phyloP scores from a whole-genome alignment of 192 early-diverging fungal species.

The Coemansia sp. region DNA sequence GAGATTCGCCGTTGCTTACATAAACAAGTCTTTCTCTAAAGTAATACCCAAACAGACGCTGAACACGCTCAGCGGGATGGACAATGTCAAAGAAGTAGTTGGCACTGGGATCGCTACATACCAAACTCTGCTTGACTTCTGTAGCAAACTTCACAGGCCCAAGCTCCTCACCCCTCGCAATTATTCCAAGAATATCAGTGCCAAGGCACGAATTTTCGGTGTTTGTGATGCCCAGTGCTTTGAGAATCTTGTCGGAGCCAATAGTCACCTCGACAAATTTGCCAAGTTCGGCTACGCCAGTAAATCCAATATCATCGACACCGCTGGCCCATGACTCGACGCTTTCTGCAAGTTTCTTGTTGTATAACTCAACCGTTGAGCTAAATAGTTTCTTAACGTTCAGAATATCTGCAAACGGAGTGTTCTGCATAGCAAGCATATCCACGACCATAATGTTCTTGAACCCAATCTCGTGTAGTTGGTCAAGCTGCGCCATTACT shows the following conservation, averaged over 20 bases:
- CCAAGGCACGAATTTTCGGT: slow-evolving; percentile 2
- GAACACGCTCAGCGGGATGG: slow-evolving; percentile 32
- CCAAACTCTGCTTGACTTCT: neutral
- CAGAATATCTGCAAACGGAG: slow-evolving; percentile 5
- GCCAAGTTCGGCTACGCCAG: neutral
- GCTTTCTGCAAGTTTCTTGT: slow-evolving; percentile 8
- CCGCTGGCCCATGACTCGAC: neutral
- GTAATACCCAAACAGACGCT: slow-evolving; percentile 27
- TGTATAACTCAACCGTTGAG: slow-evolving; percentile 3
- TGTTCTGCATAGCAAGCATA: slow-evolving; percentile 23
- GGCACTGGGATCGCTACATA: slow-evolving; percentile 11
- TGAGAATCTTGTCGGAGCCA: slow-evolving; percentile 5
- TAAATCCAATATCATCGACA: neutral
- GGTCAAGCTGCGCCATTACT: slow-evolving; percentile 15
- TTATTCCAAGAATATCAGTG: neutral
- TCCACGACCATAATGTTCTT: slow-evolving; percentile 22
- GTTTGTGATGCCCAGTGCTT: slow-evolving; percentile 17
- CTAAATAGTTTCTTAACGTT: neutral
- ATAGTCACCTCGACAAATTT: slow-evolving; percentile 13
- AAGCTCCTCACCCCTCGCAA: neutral
- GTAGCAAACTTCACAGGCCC: neutral
- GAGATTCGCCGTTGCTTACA: neutral
- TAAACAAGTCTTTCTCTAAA: neutral
- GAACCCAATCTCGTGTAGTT: slow-evolving; percentile 19
- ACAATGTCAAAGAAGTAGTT: slow-evolving; percentile 20